These are phyloP conservation scores for Isatis lusitanica DNA, from an alignment of 441 rosid species.

Conservation along the genomic window DNA sequence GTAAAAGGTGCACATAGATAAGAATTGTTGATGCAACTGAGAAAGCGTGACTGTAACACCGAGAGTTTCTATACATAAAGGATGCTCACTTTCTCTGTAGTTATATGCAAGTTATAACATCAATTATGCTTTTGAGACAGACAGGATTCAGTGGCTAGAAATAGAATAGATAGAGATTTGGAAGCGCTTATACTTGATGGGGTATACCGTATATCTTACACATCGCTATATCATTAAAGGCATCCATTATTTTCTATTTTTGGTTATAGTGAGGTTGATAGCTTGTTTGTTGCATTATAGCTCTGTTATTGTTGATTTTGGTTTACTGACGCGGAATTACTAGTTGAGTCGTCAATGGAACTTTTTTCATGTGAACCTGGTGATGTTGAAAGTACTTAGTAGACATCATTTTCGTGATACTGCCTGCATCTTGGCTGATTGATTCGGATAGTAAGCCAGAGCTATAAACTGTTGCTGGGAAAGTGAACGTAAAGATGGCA, in stretches of 20 bases:
- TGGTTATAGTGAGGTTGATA: slow-evolving; percentile 22
- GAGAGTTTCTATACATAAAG: slow-evolving; percentile 5
- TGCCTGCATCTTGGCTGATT: slow-evolving; percentile 15
- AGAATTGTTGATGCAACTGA: slow-evolving; percentile 11
- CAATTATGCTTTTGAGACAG: slow-evolving; percentile 25
- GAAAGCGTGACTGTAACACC: neutral
- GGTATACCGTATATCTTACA: slow-evolving; percentile 6
- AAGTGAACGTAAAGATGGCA: slow-evolving; percentile 16
- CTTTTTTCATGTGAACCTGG: slow-evolving; percentile 2
- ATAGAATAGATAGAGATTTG: neutral
- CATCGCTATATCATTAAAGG: slow-evolving; percentile 15
- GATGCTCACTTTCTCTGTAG: neutral
- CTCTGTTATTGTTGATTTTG: slow-evolving; percentile 23
- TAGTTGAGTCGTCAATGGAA: neutral
- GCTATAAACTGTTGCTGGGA: slow-evolving; percentile 25
- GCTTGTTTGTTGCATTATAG: slow-evolving; percentile 18
- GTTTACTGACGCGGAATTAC: neutral
- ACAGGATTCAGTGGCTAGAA: slow-evolving; percentile 15
- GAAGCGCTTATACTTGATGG: slow-evolving; percentile 14
- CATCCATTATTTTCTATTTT: slow-evolving; percentile 18
- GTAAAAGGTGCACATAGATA: neutral
- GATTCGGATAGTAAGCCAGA: slow-evolving; percentile 22
- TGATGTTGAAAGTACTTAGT: slow-evolving; percentile 18
- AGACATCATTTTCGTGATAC: slow-evolving; percentile 1
- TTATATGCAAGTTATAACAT: neutral